Evolutionary conservation across 1,284 basidiomycete genomes (phyloP), one percentile per base, ranked within the genome.

Genomic region (Irpex sp.): DNA sequence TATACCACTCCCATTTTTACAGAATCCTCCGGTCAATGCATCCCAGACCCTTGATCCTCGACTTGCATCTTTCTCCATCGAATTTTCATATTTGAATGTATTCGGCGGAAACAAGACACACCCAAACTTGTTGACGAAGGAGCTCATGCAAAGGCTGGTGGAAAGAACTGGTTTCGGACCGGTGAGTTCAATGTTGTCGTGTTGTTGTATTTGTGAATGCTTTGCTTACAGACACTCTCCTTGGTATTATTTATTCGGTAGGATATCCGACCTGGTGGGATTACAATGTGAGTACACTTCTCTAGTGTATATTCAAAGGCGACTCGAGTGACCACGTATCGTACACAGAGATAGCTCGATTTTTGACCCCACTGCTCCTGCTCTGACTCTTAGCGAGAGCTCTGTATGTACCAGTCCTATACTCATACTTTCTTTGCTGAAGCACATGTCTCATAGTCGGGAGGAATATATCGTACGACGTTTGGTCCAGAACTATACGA

Each of bases 201-300:
- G 52, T 21, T 19, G 19, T 11, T 19, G 52, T 19, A 54, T 26
- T 17, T 4, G n/a, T 4, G 3, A 26, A 26, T 15, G 2, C 19
- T 38, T 26, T 26, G 38, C 4, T 40, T 59, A 17, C 36, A 15
- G 3, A 13, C 2, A 13, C 34, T 26, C 36, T 31, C 4, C 13
- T 36, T 3, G 2, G 2, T 47, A 47, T 47, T 47, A 5, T 5
- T 15, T 15, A 11, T 15, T 62, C 6, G 5, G 19, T 37, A 65
- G 64, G 73, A 73, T 48, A 64, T 75, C 19, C 68, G 76, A 8
- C 76, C 76, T 6, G 76, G 76, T 26, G 76, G 76, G 6, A 76
- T 77, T 40, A 75, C 76, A 13, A 72, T 76, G 72, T 73, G 63
- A 7, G 68, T 60, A 15, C 6, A 19, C 37, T 55, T 26, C 4